Conservation (phyloP, 2,329 filamentous ascomycete genomes). For the Apiospora koreana region DNA sequence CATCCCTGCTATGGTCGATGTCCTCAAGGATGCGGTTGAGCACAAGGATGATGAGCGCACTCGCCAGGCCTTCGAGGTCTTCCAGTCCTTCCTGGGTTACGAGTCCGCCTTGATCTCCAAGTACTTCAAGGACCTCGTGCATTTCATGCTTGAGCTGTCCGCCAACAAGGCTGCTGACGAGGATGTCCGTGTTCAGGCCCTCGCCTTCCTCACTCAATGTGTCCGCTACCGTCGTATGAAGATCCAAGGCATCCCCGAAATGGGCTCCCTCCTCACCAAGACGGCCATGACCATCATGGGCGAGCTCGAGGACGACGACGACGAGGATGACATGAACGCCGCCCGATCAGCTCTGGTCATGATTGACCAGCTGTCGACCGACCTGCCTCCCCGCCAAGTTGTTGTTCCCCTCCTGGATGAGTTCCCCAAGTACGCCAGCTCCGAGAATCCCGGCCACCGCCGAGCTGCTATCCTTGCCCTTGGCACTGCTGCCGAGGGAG, state of each 20-base stretch:
- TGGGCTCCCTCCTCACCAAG: constrained; percentile 84
- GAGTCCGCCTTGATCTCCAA: constrained; percentile 80
- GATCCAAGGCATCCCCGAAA: constrained; percentile 81
- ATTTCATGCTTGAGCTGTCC: constrained; percentile 90
- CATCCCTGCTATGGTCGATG: constrained; percentile 84
- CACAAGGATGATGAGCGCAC: constrained; percentile 82
- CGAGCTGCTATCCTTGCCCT: constrained; percentile 90
- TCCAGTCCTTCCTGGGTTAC: constrained; percentile 91
- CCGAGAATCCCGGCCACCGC: constrained; percentile 74
- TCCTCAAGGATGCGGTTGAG: constrained; percentile 82
- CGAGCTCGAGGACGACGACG: constrained; percentile 77
- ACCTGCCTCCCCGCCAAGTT: constrained; percentile 89
- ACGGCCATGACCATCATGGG: constrained; percentile 88
- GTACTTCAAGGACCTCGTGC: constrained; percentile 86
- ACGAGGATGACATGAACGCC: constrained; percentile 82
- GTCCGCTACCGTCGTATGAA: constrained; percentile 94
- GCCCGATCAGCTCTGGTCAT: constrained; percentile 82
- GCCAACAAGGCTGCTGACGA: constrained; percentile 77
- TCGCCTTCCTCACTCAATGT: constrained; percentile 91
- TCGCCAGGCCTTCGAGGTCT: constrained; percentile 91
- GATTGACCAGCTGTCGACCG: constrained; percentile 84
- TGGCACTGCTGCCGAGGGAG: constrained; percentile 93
- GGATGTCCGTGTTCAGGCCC: constrained; percentile 83
- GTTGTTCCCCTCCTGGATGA: constrained; percentile 89
- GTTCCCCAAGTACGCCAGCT: constrained; percentile 78